A percentile compares a stretch with the other conserved stretches of the same genome.
These are phyloP conservation scores for Rhexocercosporidium sp. DNA, from an alignment of 2,329 filamentous ascomycete genomes.

Conservation along the genomic window DNA sequence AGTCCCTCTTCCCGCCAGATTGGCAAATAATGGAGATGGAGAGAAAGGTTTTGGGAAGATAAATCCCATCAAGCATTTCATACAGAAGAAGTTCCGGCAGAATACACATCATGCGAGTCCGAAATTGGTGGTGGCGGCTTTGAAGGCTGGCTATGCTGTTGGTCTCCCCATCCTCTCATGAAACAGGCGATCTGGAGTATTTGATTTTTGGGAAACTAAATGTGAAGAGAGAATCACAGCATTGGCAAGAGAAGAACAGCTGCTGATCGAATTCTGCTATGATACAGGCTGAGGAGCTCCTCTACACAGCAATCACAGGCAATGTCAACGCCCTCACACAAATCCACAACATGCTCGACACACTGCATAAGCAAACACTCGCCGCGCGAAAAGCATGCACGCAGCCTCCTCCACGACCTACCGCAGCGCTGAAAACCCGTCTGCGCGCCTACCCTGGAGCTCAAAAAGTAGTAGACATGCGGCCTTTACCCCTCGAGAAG, in stretches of 20 bases:
- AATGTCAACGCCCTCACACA: conserved; percentile 29
- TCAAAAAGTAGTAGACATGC: conserved; percentile 54
- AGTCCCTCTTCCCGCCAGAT: conserved; percentile 57
- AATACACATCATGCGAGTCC: conserved; percentile 63
- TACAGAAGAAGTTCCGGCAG: conserved; percentile 66
- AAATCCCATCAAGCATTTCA: conserved; percentile 58
- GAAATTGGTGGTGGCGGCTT: conserved; percentile 63
- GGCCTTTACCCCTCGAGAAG: conserved; percentile 54
- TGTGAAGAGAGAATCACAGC: not conserved
- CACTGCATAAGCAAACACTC: conserved; percentile 19
- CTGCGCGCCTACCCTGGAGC: conserved; percentile 39
- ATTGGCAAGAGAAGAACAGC: not conserved
- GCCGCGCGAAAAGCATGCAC: conserved; percentile 1
- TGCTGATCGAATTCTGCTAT: not conserved
- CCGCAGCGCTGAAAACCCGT: conserved; percentile 24
- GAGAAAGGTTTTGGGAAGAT: conserved; percentile 26
- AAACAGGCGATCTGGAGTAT: no score
- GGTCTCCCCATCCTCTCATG: no score
- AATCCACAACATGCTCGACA: conserved; percentile 43
- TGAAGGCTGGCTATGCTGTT: conserved; percentile 73
- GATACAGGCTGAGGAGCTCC: conserved; percentile 37
- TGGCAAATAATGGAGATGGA: conserved; percentile 32
- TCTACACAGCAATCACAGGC: conserved; percentile 36
- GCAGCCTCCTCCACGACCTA: conserved; percentile 18
- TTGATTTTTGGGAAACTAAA: not conserved